Base-by-base conservation (phyloP, 2,329 filamentous ascomycete genomes). In the Sclerotinia sclerotiorum region DNA sequence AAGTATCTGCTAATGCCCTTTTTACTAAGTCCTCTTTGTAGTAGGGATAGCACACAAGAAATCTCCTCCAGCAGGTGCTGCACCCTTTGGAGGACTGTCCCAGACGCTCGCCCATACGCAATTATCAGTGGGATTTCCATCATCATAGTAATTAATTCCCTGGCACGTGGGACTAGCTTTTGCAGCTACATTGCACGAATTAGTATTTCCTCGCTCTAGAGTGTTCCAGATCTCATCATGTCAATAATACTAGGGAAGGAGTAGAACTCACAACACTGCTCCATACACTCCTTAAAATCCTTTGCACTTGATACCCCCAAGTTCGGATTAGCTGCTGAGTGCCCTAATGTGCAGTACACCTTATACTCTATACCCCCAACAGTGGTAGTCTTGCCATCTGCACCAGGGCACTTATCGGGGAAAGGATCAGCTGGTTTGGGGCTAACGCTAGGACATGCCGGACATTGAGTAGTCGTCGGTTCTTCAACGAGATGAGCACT, bases 281-380 rank as follows among this genome's bases (percentile, higher is more conserved):
- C 60, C 60, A 63, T 63, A 29, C 60, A 63, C 46, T 63, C 60
- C n/a, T 63, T 63, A 21, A 63, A 63, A 27, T 63, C n/a, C 10
- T 51, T 63, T 51, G 60, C 46, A 5, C 60, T 63, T 32, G 60
- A 63, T 27, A 51, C 46, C 13, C 60, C 60, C 46, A 63, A 51
- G 60, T 51, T 51, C 7, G 60, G 29, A 51, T 63, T 63, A 15
- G 46, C 15, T 8, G 60, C n/a, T 17, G 29, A 51, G 5, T 63
- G 60, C 13, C 60, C 60, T 27, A 63, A 5, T 3, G 60, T 63
- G 48, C 60, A 63, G 39, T 63, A 63, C 11, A 63, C 15, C 15
- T 63, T 51, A 24, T 63, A 63, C 2, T 63, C 32, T 10, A 63
- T 46, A 7, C 60, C 60, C 3, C n/a, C 46, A 1, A 63, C 46